These are phyloP conservation scores for Xerophyta viscosa DNA, from an alignment of 106 monocot species.

Conservation along the genomic window DNA sequence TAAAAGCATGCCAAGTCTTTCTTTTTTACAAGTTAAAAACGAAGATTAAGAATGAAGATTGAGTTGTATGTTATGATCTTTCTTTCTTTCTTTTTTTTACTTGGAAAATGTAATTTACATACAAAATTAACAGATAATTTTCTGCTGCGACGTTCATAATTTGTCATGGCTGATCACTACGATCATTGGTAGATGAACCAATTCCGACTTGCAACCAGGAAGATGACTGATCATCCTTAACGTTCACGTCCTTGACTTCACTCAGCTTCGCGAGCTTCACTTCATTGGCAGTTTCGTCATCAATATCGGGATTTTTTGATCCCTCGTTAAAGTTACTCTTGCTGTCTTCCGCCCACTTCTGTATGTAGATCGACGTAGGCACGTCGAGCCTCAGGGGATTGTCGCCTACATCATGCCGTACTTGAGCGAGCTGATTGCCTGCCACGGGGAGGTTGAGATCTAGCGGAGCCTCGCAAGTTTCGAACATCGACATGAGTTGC, in stretches of 20 bases:
- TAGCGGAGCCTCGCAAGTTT: constrained; percentile 9
- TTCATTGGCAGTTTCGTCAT: constrained; percentile 44
- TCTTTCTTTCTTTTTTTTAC: no score
- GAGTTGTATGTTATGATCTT: no score
- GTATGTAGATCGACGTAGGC: constrained; percentile 21
- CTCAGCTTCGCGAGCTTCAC: constrained; percentile 45
- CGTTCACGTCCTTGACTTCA: constrained; percentile 53
- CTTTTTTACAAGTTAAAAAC: no score
- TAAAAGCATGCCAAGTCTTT: no score
- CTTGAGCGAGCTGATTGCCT: background rate
- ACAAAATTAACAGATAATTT: no score
- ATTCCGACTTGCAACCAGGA: constrained; percentile 73
- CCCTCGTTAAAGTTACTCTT: no score
- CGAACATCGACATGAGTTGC: constrained; percentile 18
- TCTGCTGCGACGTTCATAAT: no score
- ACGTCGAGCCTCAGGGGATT: constrained; percentile 26
- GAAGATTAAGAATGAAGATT: no score
- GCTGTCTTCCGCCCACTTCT: constrained; percentile 20
- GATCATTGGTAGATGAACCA: constrained; percentile 22
- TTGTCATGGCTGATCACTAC: background rate
- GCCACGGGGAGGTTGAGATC: constrained; percentile 18
- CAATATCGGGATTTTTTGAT: background rate
- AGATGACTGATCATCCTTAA: constrained; percentile 20
- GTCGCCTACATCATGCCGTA: constrained; percentile 5
- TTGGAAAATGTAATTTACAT: no score